Evolutionary conservation across 2,329 filamentous ascomycete genomes (phyloP).

Genomic region (Xylariales sp.): DNA sequence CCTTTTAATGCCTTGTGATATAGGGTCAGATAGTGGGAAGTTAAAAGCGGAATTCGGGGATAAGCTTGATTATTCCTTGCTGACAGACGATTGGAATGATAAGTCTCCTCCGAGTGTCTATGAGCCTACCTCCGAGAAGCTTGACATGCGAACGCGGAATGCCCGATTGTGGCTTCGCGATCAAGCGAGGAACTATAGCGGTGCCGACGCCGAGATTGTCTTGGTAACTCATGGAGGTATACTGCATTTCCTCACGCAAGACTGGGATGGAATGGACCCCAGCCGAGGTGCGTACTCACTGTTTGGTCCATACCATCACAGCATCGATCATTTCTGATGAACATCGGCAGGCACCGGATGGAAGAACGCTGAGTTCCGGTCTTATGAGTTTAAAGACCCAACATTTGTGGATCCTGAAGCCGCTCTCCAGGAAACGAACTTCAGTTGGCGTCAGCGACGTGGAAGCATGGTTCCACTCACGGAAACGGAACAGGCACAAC

Average conservation of each 20-base stretch:
- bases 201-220: conserved; percentile 58
- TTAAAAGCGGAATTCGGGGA: conserved; percentile 57
- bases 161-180: conserved; percentile 56
- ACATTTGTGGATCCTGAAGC: conserved; percentile 45
- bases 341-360: conserved; percentile 59
- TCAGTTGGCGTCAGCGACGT: conserved; percentile 41
- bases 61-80: conserved; percentile 57
- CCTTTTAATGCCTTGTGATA: conserved; percentile 69
- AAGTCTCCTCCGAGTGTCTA: conserved; percentile 50
- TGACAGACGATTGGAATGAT: conserved; percentile 66
- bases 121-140: conserved; percentile 43
- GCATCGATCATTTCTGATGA: neutral
- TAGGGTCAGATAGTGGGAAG: conserved; percentile 53
- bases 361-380: conserved; percentile 68
- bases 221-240: conserved; percentile 81
- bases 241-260: conserved; percentile 78
- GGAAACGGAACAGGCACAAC: conserved; percentile 40
- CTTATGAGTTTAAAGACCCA: conserved; percentile 58
- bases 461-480: conserved; percentile 37
- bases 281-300: conserved; percentile 35
- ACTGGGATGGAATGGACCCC: conserved; percentile 61
- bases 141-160: conserved; percentile 56
- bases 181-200: conserved; percentile 31
- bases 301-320: neutral
- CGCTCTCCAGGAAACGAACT: conserved; percentile 41